A percentile compares a stretch with the other conserved stretches of the same genome.
These are phyloP conservation scores for Babesia bovis DNA, from an alignment of 169 alveolate genomes.

Conservation along the genomic window DNA sequence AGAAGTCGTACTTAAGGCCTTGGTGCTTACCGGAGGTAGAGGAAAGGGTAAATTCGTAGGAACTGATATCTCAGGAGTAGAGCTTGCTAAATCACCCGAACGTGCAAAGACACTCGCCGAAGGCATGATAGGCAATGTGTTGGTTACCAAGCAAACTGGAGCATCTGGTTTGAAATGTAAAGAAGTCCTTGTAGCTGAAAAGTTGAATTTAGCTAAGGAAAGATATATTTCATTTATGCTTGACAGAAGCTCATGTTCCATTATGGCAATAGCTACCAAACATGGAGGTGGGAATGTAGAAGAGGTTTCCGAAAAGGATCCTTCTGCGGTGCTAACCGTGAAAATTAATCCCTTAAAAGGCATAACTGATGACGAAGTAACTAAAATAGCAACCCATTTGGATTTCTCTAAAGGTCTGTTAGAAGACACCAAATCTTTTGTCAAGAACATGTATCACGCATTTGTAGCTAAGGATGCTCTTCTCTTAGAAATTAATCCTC, in stretches of 20 bases:
- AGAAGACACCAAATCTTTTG: slow-evolving; percentile 63
- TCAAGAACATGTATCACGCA: slow-evolving; percentile 73
- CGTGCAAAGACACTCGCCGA: slow-evolving; percentile 79
- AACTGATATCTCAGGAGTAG: slow-evolving; percentile 86
- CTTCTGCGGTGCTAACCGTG: slow-evolving; percentile 75
- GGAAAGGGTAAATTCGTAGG: slow-evolving; percentile 87
- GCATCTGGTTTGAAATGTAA: slow-evolving; percentile 81
- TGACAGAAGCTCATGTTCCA: slow-evolving; percentile 89
- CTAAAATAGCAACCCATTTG: slow-evolving; percentile 69
- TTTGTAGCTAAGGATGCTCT: slow-evolving; percentile 89
- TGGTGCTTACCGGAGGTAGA: slow-evolving; percentile 91
- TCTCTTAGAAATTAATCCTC: slow-evolving; percentile 93
- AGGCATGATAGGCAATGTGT: slow-evolving; percentile 85
- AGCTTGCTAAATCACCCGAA: slow-evolving; percentile 77
- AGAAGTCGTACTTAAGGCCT: slow-evolving; percentile 80
- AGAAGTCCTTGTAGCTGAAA: slow-evolving; percentile 84
- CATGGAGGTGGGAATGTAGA: slow-evolving; percentile 91
- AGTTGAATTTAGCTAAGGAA: slow-evolving; percentile 81
- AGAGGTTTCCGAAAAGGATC: slow-evolving; percentile 84
- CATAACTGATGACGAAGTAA: slow-evolving; percentile 68
- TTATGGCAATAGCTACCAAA: slow-evolving; percentile 82
- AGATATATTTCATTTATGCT: slow-evolving; percentile 89
- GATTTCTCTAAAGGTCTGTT: slow-evolving; percentile 65
- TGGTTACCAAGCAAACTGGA: slow-evolving; percentile 88
- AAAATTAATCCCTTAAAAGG: slow-evolving; percentile 78